These are phyloP conservation scores for Planoprotostelium fungivorum DNA, from an alignment of 78 protist species.

Conservation along the genomic window DNA sequence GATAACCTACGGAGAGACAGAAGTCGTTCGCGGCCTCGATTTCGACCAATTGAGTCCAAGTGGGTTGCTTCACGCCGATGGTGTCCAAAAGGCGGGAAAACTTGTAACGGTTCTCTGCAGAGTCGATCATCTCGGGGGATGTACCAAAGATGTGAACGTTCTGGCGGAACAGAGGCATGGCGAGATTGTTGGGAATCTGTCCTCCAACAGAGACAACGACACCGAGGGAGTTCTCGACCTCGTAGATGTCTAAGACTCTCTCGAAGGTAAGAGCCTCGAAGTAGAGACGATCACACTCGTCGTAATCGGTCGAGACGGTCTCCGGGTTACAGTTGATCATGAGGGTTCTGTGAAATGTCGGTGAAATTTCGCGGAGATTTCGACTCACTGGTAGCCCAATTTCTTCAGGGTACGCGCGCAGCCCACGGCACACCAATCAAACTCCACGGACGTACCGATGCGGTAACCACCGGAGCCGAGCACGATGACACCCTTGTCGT, in stretches of 20 bases:
- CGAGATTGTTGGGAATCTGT: slow-evolving; percentile 92
- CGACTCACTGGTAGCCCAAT: slow-evolving; percentile 68
- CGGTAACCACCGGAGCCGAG: slow-evolving; percentile 94
- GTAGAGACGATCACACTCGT: slow-evolving; percentile 89
- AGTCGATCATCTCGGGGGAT: slow-evolving; percentile 86
- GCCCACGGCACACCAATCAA: slow-evolving; percentile 83
- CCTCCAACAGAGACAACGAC: slow-evolving; percentile 89
- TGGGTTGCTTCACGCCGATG: slow-evolving; percentile 91
- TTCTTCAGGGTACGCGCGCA: slow-evolving; percentile 77
- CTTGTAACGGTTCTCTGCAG: slow-evolving; percentile 95
- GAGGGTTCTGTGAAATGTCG: slow-evolving; percentile 6
- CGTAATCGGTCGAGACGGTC: slow-evolving; percentile 96
- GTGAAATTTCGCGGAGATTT: background rate
- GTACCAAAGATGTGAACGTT: slow-evolving; percentile 86
- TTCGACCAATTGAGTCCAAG: slow-evolving; percentile 77
- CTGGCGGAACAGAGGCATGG: slow-evolving; percentile 60
- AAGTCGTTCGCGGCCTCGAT: slow-evolving; percentile 79
- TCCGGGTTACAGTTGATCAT: slow-evolving; percentile 99
- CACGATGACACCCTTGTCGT: slow-evolving; percentile 54
- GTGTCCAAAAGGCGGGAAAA: slow-evolving; percentile 88
- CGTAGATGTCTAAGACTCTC: slow-evolving; percentile 82
- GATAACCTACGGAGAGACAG: slow-evolving; percentile 83
- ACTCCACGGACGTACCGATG: slow-evolving; percentile 84
- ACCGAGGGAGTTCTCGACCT: slow-evolving; percentile 58
- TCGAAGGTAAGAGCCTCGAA: slow-evolving; percentile 92